Evolutionary conservation across 2,329 filamentous ascomycete genomes (phyloP), one percentile per base, ranked within the genome.

Genomic region (Nothophaeocryptopus gaeumannii): DNA sequence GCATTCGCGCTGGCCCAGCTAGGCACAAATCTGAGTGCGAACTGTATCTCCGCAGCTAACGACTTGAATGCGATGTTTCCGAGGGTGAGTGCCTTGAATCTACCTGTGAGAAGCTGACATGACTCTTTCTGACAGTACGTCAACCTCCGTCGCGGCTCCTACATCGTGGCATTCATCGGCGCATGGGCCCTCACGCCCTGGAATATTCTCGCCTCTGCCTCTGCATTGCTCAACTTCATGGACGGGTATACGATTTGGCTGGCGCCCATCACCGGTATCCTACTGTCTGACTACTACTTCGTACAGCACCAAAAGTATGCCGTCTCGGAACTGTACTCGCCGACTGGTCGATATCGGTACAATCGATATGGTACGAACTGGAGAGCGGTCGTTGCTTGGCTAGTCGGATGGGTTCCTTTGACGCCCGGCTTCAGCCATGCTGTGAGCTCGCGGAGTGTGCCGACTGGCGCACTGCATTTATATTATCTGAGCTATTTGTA

Each of bases 201-300:
- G 72, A 68, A 72, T 38, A 67, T 76, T 9, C 64, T 74, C 45
- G 63, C 64, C 14, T 69, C 63, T 3, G 73, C 72, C 2, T 54
- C 60, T 5, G 63, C 63, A 7, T 71, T 76, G 53, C 58, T 74
- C 2, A 72, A 69, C 13, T 75, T 75, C 57, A 60, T 75, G 2
- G 66, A 66, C 5, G 68, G 66, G 2, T 74, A 74, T 52, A 67
- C 63, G n/a, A 65, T 72, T 39, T 73, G 74, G 59, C 63, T 75
- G 45, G 68, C 66, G 47, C 71, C 74, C 1, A 65, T 74, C n/a
- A 63, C 61, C 40, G 65, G 63, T 31, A 63, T 65, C 39, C 67
- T 71, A 55, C 65, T 73, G 7, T 60, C 69, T 12, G 72, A 74
- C 55, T 74, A 60, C 52, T 65, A 56, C 47, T 14, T 65, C 14